These are phyloP conservation scores for Metarhizium rileyi DNA, from an alignment of 2,329 filamentous ascomycete species.

Conservation along the genomic window DNA sequence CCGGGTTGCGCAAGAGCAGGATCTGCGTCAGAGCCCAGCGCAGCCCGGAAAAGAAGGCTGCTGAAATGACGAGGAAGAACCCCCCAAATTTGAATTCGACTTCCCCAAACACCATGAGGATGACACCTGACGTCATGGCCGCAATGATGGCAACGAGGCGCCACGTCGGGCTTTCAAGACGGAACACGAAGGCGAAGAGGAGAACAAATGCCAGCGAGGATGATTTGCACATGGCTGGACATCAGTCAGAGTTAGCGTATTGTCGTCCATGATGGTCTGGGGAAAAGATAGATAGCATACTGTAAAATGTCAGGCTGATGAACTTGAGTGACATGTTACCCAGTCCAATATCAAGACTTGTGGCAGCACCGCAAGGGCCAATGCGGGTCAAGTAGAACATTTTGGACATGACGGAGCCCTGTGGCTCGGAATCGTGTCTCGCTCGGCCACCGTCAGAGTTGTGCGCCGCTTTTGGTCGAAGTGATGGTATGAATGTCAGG, in stretches of 20 bases:
- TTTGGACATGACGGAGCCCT: slow-evolving; percentile 64
- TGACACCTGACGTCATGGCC: slow-evolving; percentile 83
- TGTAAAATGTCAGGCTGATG: slow-evolving; percentile 95
- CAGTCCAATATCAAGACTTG: slow-evolving; percentile 88
- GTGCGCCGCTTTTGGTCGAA: slow-evolving; percentile 55
- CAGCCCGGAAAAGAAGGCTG: slow-evolving; percentile 92
- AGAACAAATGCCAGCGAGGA: slow-evolving; percentile 92
- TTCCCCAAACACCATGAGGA: slow-evolving; percentile 98
- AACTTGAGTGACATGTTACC: slow-evolving; percentile 95
- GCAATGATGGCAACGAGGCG: slow-evolving; percentile 79
- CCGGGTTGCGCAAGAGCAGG: slow-evolving; percentile 82
- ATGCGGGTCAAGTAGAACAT: slow-evolving; percentile 89
- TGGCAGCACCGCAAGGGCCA: slow-evolving; percentile 83
- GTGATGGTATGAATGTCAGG: slow-evolving; percentile 70
- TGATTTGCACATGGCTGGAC: slow-evolving; percentile 95
- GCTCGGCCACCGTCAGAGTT: slow-evolving; percentile 40
- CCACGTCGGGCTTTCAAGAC: slow-evolving; percentile 78
- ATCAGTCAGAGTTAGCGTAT: slow-evolving; percentile 13
- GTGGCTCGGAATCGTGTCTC: slow-evolving; percentile 43
- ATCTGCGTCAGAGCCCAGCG: slow-evolving; percentile 99
- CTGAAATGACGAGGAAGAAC: slow-evolving; percentile 85
- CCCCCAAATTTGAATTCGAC: slow-evolving; percentile 79
- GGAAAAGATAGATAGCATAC: slow-evolving; percentile 39
- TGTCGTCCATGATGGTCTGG: no score
- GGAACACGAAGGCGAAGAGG: slow-evolving; percentile 88